Conservation (phyloP, 2,329 filamentous ascomycete species). For the Lasiodiplodia citricola region DNA sequence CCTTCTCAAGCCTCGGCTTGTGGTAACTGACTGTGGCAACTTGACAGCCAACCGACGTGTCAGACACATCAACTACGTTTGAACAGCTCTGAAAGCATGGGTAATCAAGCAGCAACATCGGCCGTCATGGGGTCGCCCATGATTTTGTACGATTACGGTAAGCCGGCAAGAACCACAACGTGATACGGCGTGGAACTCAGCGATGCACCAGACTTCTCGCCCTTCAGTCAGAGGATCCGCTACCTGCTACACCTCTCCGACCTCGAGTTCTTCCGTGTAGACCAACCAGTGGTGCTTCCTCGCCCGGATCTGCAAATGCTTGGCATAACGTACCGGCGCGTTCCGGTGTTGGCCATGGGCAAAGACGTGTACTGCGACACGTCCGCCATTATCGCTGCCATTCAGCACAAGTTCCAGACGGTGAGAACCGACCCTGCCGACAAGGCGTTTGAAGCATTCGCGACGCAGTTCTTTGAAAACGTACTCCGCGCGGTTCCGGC, state of each 20-base stretch:
- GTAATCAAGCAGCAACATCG: background rate
- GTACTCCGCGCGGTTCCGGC: background rate
- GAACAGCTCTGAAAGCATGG: background rate
- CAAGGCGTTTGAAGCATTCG: conserved; percentile 22
- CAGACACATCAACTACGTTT: too few species aligned
- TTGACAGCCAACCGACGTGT: too few species aligned
- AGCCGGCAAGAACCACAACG: background rate
- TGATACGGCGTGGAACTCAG: background rate
- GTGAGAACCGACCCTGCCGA: conserved; percentile 31
- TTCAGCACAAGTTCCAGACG: background rate
- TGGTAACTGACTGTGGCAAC: too few species aligned
- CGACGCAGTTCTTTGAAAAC: background rate
- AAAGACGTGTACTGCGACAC: conserved; percentile 27
- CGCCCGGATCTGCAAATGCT: conserved; percentile 36
- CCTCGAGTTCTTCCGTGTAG: background rate
- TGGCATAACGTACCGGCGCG: conserved; percentile 24
- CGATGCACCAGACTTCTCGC: conserved; percentile 20
- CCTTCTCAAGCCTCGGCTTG: background rate
- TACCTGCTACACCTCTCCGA: background rate
- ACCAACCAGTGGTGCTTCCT: conserved; percentile 37
- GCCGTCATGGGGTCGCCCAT: background rate
- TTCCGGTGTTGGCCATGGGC: conserved; percentile 26
- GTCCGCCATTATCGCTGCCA: background rate
- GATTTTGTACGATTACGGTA: background rate
- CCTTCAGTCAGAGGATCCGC: conserved; percentile 19